Base-by-base conservation (phyloP, 2,329 filamentous ascomycete genomes). In the Aspergillus persii region DNA sequence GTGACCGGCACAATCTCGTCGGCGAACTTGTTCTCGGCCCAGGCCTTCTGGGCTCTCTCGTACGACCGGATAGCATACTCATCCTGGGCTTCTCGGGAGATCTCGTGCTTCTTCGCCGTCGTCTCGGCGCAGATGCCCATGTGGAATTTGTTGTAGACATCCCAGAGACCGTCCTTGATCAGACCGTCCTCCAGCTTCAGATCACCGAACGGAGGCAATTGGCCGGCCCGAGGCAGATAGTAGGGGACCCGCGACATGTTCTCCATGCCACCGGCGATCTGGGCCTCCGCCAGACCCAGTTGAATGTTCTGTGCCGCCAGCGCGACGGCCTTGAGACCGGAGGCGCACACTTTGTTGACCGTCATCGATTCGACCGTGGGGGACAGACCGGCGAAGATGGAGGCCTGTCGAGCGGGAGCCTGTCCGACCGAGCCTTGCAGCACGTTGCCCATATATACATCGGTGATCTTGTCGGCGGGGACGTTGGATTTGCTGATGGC, bases 361-460 rank as follows among this genome's bases (percentile, higher is more conserved):
- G 95, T 98, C 53, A 89, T 88, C 39, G 93, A 90, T 79, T 99
- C 95, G 58, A 96, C 84, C 6, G 83, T 86, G n/a, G 87, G 81
- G 8, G 92, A 84, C 3, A 98, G 85, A 2, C 93, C 93, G 3
- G 95, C 92, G 71, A 96, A 94, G 61, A 98, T 89, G 65, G 86
- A 81, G 9, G 95, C 95, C 79, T 99, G 95, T 52, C 95, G 87
- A 26, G 95, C 94, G 2, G 95, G 95, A 0, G 95, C 86, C 79
- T 99, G 95, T 50, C 95, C 95, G 5, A 95, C 84, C 18, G 85
- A 85, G 49, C 84, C 94, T 75, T 92, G 89, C 46, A 98, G 84
- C 8, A 98, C 95, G 71, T 97, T 96, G 73, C 95, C 95, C 91
- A 98, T 96, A 81, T 98, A 98, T 15, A 98, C 92, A 77, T 96